Base-by-base conservation (phyloP, 2,329 filamentous ascomycete species). In the Ophiobolus disseminans region DNA sequence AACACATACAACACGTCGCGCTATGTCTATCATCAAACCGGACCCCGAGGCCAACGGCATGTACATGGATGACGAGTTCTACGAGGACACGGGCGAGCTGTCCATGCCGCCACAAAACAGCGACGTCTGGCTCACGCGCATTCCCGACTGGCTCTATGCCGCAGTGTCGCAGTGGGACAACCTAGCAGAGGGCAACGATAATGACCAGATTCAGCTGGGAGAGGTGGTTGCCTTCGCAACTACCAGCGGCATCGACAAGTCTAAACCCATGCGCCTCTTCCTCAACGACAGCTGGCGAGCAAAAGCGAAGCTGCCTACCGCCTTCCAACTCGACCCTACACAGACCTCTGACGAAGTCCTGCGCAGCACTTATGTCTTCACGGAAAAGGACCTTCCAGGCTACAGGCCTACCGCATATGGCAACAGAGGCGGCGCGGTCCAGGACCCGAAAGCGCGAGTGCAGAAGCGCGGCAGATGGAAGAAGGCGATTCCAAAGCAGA, bases 301-400 rank as follows among this genome's bases (percentile, higher is more conserved):
- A 55, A 91, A 96, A 69, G 82, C 87, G 60, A 76, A 81, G 4
- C 80, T 97, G n/a, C 91, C 92, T 9, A 90, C 90, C 66, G 91
- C 96, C 66, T 99, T 97, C 75, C 84, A 90, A 58, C 77, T 97
- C 48, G 86, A 91, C 37, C 80, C 91, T 37, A 50, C 61, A 14
- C 31, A 53, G 10, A 53, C 55, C 1, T 86, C 83, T 19, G 82
- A 85, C 31, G 55, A 59, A 1, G 75, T 83, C n/a, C 85, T 93
- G 25, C 85, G 84, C 65, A 97, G 96, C 73, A 94, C 91, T 16
- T 96, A 89, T 69, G 80, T 97, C 47, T 99, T 99, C 69, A 91
- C 89, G 31, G 94, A 99, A 75, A 91, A 96, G 71, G 91, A 97
- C 66, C 82, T 96, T 17, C 89, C 91, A 0, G 90, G 90, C 28